phyloP scores from a whole-genome alignment of 257 asterid species.

The Solanum pimpinellifolium region DNA sequence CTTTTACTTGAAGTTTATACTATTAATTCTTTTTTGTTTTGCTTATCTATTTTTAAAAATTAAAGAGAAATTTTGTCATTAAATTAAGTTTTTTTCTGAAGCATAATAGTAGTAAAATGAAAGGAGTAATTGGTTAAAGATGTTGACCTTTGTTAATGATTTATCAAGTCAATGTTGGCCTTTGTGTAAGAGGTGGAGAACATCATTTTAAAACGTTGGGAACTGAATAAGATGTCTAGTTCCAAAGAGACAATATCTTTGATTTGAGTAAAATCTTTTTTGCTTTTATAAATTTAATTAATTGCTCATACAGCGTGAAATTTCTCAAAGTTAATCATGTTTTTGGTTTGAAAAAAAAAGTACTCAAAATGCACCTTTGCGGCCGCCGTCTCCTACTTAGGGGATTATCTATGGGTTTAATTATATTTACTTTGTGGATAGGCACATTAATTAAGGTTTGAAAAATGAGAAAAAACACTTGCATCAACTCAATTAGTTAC shows the following conservation, averaged over 20 bases:
- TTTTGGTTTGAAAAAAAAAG: not conserved
- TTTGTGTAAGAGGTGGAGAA: not conserved
- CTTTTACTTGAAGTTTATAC: too few relatives aligned
- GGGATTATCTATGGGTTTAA: not conserved
- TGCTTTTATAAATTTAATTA: not conserved
- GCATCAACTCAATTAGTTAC: not conserved
- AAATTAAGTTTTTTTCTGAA: too few relatives aligned
- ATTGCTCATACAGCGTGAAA: not conserved
- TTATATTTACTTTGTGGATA: not conserved
- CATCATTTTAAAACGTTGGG: constrained; percentile 7
- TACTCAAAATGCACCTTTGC: constrained; percentile 8
- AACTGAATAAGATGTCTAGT: constrained; percentile 7
- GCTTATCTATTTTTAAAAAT: too few relatives aligned
- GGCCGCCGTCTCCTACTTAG: constrained; percentile 5
- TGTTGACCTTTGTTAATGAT: constrained; percentile 10
- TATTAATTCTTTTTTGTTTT: too few relatives aligned
- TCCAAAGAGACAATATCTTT: constrained; percentile 17
- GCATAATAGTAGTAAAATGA: not conserved
- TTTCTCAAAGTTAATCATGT: not conserved
- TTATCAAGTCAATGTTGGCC: not conserved
- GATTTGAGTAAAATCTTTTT: not conserved
- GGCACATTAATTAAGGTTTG: not conserved
- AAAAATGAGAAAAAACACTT: not conserved
- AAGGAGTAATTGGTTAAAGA: not conserved
- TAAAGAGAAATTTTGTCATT: too few relatives aligned